Evolutionary conservation across 2,329 filamentous ascomycete genomes (phyloP).

Genomic region (Penicillium digitatum): DNA sequence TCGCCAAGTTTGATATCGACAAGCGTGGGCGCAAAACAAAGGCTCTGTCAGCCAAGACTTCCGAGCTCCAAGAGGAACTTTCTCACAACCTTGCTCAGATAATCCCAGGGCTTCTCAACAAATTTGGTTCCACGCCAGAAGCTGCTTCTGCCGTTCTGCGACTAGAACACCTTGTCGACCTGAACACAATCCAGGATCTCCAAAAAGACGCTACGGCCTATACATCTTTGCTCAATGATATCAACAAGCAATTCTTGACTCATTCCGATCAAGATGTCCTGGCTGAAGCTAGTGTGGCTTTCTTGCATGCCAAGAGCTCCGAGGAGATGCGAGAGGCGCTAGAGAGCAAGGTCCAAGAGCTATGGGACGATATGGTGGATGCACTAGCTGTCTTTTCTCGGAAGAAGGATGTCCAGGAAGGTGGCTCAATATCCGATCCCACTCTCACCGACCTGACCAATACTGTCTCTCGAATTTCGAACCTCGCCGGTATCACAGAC

Average conservation of each 20-base stretch:
- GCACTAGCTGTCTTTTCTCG: constrained; percentile 68
- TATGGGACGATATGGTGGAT: constrained; percentile 82
- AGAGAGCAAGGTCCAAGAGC: constrained; percentile 69
- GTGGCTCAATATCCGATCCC: constrained; percentile 63
- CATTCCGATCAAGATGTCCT: constrained; percentile 84
- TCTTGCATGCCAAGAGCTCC: constrained; percentile 79
- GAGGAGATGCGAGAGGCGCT: constrained; percentile 85
- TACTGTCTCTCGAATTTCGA: constrained; percentile 72
- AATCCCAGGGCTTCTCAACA: constrained; percentile 83
- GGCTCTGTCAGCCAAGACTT: constrained; percentile 57
- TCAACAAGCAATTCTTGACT: constrained; percentile 89
- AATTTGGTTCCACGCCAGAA: constrained; percentile 84
- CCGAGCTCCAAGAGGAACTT: constrained; percentile 71
- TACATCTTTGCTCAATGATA: constrained; percentile 77
- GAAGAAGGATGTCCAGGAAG: constrained; percentile 65
- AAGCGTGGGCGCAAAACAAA: constrained; percentile 56
- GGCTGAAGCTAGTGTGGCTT: constrained; percentile 73
- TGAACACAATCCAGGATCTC: constrained; percentile 82
- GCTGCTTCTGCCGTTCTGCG: constrained; percentile 82
- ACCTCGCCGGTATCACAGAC: constrained; percentile 74
- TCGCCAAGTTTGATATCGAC: constrained; percentile 58
- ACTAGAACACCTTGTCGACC: constrained; percentile 78
- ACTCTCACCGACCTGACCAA: constrained; percentile 68
- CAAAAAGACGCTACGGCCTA: constrained; percentile 81
- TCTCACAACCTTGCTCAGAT: constrained; percentile 71